Conservation (phyloP, 352 stramenopile genomes). For the Pythium sp. region DNA sequence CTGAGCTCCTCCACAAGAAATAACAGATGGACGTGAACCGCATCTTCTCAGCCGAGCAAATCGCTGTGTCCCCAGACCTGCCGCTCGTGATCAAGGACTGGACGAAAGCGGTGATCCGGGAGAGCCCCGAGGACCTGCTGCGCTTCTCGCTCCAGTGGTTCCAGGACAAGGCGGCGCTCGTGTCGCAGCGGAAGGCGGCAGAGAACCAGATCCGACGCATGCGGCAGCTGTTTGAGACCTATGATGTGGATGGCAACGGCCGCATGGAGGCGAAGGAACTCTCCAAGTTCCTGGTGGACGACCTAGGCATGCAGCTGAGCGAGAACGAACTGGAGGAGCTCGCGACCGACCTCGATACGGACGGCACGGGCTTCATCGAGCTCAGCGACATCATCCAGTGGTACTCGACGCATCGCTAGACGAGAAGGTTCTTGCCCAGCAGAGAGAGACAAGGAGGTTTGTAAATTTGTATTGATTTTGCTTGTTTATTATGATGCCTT, state of each 20-base stretch:
- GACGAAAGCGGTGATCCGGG: conserved; percentile 87
- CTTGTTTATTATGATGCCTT: conserved; percentile 4
- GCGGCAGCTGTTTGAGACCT: conserved; percentile 71
- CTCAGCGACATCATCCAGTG: conserved; percentile 82
- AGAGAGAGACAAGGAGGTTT: conserved; percentile 3
- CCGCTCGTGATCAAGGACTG: conserved; percentile 88
- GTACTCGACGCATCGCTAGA: conserved; percentile 58
- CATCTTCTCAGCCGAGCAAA: conserved; percentile 92
- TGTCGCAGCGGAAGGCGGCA: conserved; percentile 56
- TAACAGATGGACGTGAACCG: conserved; percentile 87
- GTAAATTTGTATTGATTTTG: conserved; percentile 21
- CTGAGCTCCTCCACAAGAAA: neutral
- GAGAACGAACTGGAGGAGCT: conserved; percentile 71
- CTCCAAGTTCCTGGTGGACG: conserved; percentile 58
- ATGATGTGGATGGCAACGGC: conserved; percentile 78
- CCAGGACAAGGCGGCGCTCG: conserved; percentile 64
- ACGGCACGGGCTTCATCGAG: conserved; percentile 82
- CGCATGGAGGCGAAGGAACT: conserved; percentile 79
- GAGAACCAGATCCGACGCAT: conserved; percentile 68
- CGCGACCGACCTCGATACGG: conserved; percentile 58
- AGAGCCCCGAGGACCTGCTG: conserved; percentile 71
- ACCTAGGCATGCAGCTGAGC: conserved; percentile 52
- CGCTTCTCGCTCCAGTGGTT: conserved; percentile 87
- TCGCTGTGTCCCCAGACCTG: conserved; percentile 85
- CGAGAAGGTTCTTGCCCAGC: neutral